These are phyloP conservation scores for Entamoeba moshkovskii DNA, from an alignment of 208 protist species.

Conservation along the genomic window DNA sequence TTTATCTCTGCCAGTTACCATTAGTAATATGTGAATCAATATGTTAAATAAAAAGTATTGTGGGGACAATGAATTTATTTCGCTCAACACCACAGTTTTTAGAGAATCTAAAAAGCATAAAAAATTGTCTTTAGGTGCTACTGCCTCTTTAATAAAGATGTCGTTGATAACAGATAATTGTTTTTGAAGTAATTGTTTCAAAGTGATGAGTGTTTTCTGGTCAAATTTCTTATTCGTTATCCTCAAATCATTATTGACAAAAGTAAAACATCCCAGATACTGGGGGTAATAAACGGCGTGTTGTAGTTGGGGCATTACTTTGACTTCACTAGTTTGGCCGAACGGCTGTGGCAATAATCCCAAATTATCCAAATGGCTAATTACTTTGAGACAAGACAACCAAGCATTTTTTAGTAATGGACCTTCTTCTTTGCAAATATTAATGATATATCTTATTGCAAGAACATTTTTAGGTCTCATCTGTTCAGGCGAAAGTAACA, in stretches of 20 bases:
- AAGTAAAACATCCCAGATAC: not conserved
- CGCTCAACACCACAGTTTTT: not conserved
- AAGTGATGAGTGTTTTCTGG: not conserved
- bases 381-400: not conserved
- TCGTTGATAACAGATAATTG: not conserved
- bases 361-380: not conserved
- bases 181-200: not conserved
- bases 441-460: not conserved
- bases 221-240: not conserved
- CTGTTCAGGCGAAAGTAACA: not conserved
- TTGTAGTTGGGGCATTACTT: not conserved
- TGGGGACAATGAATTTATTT: not conserved
- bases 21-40: not conserved
- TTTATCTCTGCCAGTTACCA: not conserved
- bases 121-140: not conserved
- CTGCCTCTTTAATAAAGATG: not conserved
- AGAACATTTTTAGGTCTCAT: not conserved
- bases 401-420: not conserved
- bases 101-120: not conserved
- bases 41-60: not conserved
- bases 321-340: not conserved
- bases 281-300: not conserved
- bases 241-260: not conserved
- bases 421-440: not conserved
- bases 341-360: not conserved